Base-by-base conservation (phyloP, 1,284 basidiomycete genomes). In the Sanguinoderma infundibulare region DNA sequence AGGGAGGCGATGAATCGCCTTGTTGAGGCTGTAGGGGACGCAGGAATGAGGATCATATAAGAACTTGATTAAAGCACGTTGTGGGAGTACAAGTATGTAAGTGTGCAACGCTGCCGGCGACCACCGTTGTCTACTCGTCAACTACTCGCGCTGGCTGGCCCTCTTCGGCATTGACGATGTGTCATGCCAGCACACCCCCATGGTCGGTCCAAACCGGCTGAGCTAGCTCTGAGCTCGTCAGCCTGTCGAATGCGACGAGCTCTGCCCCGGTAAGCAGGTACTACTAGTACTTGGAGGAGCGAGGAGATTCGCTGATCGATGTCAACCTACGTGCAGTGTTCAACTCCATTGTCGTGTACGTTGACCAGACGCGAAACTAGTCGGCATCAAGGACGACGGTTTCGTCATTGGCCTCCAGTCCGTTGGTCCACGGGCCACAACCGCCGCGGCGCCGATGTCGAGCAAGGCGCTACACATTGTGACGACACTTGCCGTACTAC, bases 381-480 rank as follows among this genome's bases (percentile, higher is more conserved):
- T 89, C 86, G 1, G 76, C 72, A 34, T 80, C 71, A 10, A 85
- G 67, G 3, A 89, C 86, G 12, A 84, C 65, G 0, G 79, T 81
- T 69, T 89, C 86, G 59, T 84, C 85, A 12, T 81, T 79, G 0
- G 80, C 83, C 8, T 67, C 69, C 5, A 84, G 40, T 79, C 81
- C 0, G 87, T 86, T 14, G 89, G 69, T 69, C 89, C 82, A 2
- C 85, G 86, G 3, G 86, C 85, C 70, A 89, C 87, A 5, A 89
- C 77, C 15, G 89, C 72, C 0, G 81, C 85, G 1, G 87, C 87
- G 6, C 87, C 87, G 1, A 89, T 80, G 15, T 76, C 66, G 36
- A 88, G 68, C 0, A 85, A 83, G 39, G 78, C 62, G 54, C 85
- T 80, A 63, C 87, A 88, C 4, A 78, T 81, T 15, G 74, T 68